These are phyloP conservation scores for Pyrenophora seminiperda DNA, from an alignment of 2,329 filamentous ascomycete genomes.

Conservation along the genomic window DNA sequence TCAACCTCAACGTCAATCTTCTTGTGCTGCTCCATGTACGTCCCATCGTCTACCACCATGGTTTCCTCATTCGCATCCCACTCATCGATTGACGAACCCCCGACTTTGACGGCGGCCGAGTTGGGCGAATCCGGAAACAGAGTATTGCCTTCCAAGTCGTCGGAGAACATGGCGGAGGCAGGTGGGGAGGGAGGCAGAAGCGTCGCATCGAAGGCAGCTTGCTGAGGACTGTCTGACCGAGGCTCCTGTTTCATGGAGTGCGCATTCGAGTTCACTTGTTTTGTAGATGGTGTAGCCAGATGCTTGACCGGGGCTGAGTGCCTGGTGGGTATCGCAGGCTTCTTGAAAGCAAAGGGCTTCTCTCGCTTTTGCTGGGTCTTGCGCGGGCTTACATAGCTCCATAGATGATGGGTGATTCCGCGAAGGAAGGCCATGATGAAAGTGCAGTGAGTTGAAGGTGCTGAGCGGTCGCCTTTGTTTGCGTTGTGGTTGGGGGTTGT, in stretches of 20 bases:
- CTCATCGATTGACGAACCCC: constrained; percentile 24
- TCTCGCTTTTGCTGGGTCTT: constrained; percentile 47
- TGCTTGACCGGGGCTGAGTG: constrained; percentile 7
- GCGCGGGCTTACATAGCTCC: constrained; percentile 51
- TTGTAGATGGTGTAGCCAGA: constrained; percentile 3
- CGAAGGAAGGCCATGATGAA: constrained; percentile 39
- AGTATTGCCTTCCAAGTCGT: constrained; percentile 42
- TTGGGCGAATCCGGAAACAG: constrained; percentile 23
- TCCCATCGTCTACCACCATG: constrained; percentile 40
- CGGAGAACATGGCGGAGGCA: constrained; percentile 24
- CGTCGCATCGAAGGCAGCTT: constrained; percentile 29
- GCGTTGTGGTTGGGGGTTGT: neutral
- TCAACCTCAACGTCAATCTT: constrained; percentile 31
- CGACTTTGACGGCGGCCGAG: constrained; percentile 8
- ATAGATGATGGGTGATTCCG: constrained; percentile 46
- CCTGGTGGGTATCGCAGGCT: constrained; percentile 30
- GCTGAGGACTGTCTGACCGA: constrained; percentile 25
- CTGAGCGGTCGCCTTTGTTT: neutral
- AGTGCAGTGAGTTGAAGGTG: neutral
- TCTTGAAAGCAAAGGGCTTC: constrained; percentile 49
- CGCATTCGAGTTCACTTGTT: constrained; percentile 44
- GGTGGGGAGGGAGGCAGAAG: constrained; percentile 42
- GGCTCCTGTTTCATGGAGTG: constrained; percentile 32
- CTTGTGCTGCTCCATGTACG: constrained; percentile 35
- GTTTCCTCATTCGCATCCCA: constrained; percentile 47